These are phyloP conservation scores for Pleurostoma richardsiae DNA, from an alignment of 2,329 filamentous ascomycete genomes.

Conservation along the genomic window DNA sequence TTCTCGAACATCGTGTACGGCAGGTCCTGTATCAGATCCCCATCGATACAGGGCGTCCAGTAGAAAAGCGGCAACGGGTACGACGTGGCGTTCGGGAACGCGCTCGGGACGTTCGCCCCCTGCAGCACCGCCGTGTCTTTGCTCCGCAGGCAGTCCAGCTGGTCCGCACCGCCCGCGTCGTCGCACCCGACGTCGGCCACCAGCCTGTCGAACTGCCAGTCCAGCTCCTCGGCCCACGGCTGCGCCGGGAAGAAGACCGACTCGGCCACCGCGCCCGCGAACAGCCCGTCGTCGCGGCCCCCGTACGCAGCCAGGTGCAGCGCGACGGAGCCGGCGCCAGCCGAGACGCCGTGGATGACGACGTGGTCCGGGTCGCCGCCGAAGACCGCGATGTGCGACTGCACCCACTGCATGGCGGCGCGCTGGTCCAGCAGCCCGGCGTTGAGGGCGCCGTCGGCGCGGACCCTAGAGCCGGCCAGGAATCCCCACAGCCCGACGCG, in stretches of 20 bases:
- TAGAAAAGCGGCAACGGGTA: slow-evolving; percentile 35
- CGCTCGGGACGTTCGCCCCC: slow-evolving; percentile 29
- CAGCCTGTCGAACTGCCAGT: slow-evolving; percentile 40
- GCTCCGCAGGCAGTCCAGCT: slow-evolving; percentile 36
- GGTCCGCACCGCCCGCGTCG: slow-evolving; percentile 12
- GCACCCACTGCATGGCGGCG: slow-evolving; percentile 55
- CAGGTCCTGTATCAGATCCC: slow-evolving; percentile 34
- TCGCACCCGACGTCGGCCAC: slow-evolving; percentile 28
- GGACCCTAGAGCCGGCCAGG: slow-evolving; percentile 51
- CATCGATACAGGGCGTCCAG: slow-evolving; percentile 47
- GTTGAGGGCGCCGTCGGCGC: slow-evolving; percentile 53
- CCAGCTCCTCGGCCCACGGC: slow-evolving; percentile 34
- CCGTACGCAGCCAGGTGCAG: slow-evolving; percentile 43
- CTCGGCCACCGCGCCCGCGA: slow-evolving; percentile 39
- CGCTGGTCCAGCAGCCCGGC: slow-evolving; percentile 61
- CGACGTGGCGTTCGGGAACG: slow-evolving; percentile 30
- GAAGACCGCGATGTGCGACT: slow-evolving; percentile 51
- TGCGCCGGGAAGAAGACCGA: slow-evolving; percentile 46
- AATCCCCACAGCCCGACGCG: slow-evolving; percentile 60
- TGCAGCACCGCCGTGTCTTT: slow-evolving; percentile 30
- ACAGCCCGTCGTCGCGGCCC: slow-evolving; percentile 38
- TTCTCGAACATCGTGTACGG: slow-evolving; percentile 33
- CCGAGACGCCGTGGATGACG: slow-evolving; percentile 56
- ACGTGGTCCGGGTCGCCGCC: slow-evolving; percentile 55
- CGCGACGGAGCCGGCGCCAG: slow-evolving; percentile 54